These are phyloP conservation scores for Leishmania braziliensis DNA, from an alignment of 208 protist genomes.

Conservation along the genomic window DNA sequence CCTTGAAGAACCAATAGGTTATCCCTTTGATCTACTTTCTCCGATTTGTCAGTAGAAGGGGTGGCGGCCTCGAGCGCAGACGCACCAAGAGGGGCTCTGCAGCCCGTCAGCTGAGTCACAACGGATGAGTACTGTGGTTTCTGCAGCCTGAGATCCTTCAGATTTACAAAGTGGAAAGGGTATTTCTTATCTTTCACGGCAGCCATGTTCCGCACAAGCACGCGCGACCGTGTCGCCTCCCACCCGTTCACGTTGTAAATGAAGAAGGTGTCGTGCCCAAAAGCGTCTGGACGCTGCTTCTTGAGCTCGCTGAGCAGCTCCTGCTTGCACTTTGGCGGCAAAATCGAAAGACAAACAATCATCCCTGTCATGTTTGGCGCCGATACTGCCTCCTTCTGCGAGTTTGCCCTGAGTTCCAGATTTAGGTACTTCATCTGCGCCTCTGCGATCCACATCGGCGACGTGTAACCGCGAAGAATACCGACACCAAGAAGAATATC, in stretches of 20 bases:
- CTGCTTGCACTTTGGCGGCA: slow-evolving; percentile 42
- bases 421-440: slow-evolving; percentile 86
- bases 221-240: slow-evolving; percentile 80
- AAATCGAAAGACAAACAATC: slow-evolving; percentile 67
- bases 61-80: slow-evolving; percentile 12
- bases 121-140: slow-evolving; percentile 49
- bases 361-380: slow-evolving; percentile 84
- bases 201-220: slow-evolving; percentile 85
- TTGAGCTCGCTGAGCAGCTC: slow-evolving; percentile 66
- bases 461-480: slow-evolving; percentile 87
- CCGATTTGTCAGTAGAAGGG: neutral
- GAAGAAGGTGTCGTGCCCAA: slow-evolving; percentile 77
- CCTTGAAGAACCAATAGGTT: slow-evolving; percentile 10
- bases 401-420: slow-evolving; percentile 48
- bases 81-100: slow-evolving; percentile 39
- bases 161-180: slow-evolving; percentile 90
- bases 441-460: slow-evolving; percentile 86
- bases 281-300: slow-evolving; percentile 55
- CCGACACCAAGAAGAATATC: slow-evolving; percentile 85
- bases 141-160: slow-evolving; percentile 65
- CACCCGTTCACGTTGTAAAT: slow-evolving; percentile 87
- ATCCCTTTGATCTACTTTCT: slow-evolving; percentile 12
- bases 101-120: slow-evolving; percentile 13
- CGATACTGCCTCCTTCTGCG: slow-evolving; percentile 47
- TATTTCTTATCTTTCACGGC: slow-evolving; percentile 71